phyloP scores from a whole-genome alignment of 148 eudicot species.

The Rhododendron molle region DNA sequence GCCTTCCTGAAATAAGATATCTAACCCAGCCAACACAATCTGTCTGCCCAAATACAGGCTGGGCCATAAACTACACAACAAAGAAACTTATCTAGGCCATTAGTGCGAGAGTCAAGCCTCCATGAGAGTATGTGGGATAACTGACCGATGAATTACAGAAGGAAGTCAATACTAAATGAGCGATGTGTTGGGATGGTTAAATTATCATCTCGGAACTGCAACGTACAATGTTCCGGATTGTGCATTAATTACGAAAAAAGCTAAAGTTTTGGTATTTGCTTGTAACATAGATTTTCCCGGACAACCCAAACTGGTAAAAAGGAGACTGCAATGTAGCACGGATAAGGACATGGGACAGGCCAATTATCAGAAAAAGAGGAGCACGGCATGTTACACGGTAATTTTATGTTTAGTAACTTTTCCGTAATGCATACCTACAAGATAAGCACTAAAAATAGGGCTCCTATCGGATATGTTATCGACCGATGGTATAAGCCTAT shows the following conservation, averaged over 20 bases:
- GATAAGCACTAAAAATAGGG: background rate
- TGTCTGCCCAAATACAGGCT: background rate
- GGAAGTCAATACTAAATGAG: background rate
- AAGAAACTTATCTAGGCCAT: background rate
- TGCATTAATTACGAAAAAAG: background rate
- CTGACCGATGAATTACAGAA: background rate
- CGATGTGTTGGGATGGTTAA: background rate
- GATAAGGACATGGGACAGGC: background rate
- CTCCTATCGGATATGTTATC: background rate
- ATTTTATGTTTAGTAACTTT: background rate
- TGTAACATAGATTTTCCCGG: background rate
- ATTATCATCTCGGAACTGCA: background rate
- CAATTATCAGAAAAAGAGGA: background rate
- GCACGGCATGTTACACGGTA: background rate
- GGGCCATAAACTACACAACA: background rate
- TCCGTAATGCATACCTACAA: background rate
- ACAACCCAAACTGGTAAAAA: background rate
- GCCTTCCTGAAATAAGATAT: background rate
- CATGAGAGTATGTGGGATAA: background rate
- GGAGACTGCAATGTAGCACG: background rate
- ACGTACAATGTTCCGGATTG: background rate
- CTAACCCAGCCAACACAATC: background rate
- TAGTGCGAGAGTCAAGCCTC: background rate
- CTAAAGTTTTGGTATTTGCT: background rate
- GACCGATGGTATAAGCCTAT: background rate